Conservation (phyloP, 2,329 filamentous ascomycete genomes). For the Ampelomyces quisqualis region DNA sequence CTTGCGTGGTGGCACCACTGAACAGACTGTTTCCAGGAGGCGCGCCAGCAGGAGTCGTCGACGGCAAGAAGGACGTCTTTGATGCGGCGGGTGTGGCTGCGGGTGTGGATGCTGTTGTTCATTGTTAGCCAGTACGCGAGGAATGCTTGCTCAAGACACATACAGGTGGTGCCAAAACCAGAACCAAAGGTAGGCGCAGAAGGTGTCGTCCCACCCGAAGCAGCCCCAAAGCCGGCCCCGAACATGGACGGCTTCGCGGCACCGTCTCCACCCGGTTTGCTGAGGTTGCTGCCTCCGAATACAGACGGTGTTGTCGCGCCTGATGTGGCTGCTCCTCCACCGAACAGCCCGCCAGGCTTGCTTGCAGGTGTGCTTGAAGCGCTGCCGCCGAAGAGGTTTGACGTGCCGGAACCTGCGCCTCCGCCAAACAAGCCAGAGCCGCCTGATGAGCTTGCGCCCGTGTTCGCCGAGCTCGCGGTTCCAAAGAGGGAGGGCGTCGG, state of each 20-base stretch:
- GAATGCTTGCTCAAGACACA: slow-evolving; percentile 3
- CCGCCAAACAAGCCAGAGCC: slow-evolving; percentile 17
- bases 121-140: slow-evolving; percentile 11
- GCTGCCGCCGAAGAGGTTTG: slow-evolving; percentile 28
- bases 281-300: slow-evolving; percentile 15
- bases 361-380: slow-evolving; percentile 31
- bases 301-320: slow-evolving; percentile 21
- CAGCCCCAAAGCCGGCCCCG: slow-evolving; percentile 10
- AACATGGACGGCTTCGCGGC: slow-evolving; percentile 8
- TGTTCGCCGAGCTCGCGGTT: slow-evolving; percentile 16
- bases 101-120: slow-evolving; percentile 21
- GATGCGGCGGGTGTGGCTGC: slow-evolving; percentile 39
- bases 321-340: slow-evolving; percentile 24
- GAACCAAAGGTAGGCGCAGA: slow-evolving; percentile 19
- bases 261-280: slow-evolving; percentile 29
- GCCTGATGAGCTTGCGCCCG: slow-evolving; percentile 21
- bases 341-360: slow-evolving; percentile 34
- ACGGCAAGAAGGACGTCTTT: slow-evolving; percentile 42
- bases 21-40: slow-evolving; percentile 38
- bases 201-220: slow-evolving; percentile 19
- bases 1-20: slow-evolving; percentile 22
- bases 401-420: slow-evolving; percentile 13
- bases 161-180: slow-evolving; percentile 12
- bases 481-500: slow-evolving; percentile 32
- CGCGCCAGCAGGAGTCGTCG: slow-evolving; percentile 44